phyloP scores from a whole-genome alignment of 495 filamentous ascomycete genomes.

The Hamigera avellanea region DNA sequence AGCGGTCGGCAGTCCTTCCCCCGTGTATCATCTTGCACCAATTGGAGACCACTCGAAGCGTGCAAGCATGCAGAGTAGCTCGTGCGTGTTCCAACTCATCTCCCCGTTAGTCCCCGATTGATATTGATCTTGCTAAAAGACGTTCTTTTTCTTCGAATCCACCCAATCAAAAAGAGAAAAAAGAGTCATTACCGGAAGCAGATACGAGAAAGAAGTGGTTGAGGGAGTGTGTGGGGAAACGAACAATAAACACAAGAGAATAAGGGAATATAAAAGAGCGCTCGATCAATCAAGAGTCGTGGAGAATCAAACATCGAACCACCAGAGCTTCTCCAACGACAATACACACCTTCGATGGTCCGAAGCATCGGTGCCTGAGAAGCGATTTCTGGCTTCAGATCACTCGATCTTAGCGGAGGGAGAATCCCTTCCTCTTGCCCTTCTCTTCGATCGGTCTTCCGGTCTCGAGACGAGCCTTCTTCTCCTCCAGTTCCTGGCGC shows the following conservation, averaged over 20 bases:
- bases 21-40: slow-evolving; percentile 14
- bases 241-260: slow-evolving; percentile 22
- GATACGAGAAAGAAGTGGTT: slow-evolving; percentile 16
- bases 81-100: slow-evolving; percentile 17
- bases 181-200: slow-evolving; percentile 24
- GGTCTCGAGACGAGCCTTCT: slow-evolving; percentile 87
- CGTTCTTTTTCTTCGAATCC: slow-evolving; percentile 12
- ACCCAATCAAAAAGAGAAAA: slow-evolving; percentile 18
- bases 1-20: slow-evolving; percentile 7
- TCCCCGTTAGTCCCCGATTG: slow-evolving; percentile 12
- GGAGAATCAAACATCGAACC: slow-evolving; percentile 16
- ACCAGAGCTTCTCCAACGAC: slow-evolving; percentile 13
- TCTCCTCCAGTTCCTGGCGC: slow-evolving; percentile 88
- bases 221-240: slow-evolving; percentile 28
- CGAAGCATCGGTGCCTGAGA: slow-evolving; percentile 13
- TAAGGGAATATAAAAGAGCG: slow-evolving; percentile 16
- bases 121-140: slow-evolving; percentile 14
- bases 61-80: slow-evolving; percentile 10
- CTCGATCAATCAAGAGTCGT: slow-evolving; percentile 21
- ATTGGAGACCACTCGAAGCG: slow-evolving; percentile 11
- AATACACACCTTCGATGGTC: slow-evolving; percentile 12
- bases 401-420: slow-evolving; percentile 58
- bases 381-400: slow-evolving; percentile 7
- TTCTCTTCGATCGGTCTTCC: slow-evolving; percentile 94
- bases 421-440: slow-evolving; percentile 91